Evolutionary conservation across 345 rosid species (phyloP).

Genomic region (Salix exigua): DNA sequence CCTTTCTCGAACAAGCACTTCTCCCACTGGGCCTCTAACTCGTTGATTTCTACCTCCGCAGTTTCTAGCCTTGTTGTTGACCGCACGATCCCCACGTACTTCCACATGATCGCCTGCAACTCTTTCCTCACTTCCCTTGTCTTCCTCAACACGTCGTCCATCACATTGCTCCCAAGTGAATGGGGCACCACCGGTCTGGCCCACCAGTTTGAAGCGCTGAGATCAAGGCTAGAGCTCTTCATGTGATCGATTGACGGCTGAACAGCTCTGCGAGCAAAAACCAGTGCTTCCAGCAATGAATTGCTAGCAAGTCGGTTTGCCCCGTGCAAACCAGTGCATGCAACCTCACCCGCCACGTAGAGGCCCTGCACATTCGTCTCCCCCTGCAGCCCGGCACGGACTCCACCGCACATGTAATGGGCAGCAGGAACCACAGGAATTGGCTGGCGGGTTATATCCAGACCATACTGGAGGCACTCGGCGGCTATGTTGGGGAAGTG

Average conservation of each 20-base stretch:
- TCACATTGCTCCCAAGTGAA: constrained; percentile 38
- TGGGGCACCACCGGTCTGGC: constrained; percentile 57
- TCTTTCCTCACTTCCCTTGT: constrained; percentile 70
- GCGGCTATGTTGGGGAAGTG: constrained; percentile 96
- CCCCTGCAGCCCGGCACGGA: constrained; percentile 83
- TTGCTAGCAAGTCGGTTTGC: constrained; percentile 97
- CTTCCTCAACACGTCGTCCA: constrained; percentile 39
- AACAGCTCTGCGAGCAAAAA: constrained; percentile 88
- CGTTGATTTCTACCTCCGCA: constrained; percentile 51
- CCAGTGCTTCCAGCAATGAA: constrained; percentile 92
- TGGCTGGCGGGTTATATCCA: constrained; percentile 73
- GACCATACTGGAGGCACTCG: constrained; percentile 71
- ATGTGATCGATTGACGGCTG: constrained; percentile 75
- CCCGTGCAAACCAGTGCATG: constrained; percentile 94
- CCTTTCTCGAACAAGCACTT: constrained; percentile 68
- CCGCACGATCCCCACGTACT: constrained; percentile 81
- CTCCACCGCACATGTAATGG: constrained; percentile 98
- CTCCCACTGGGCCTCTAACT: constrained; percentile 79
- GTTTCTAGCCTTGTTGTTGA: constrained; percentile 63
- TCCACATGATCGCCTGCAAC: constrained; percentile 87
- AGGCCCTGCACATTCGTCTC: constrained; percentile 86
- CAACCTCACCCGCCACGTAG: constrained; percentile 97
- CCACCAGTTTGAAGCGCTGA: constrained; percentile 51
- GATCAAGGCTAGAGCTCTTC: constrained; percentile 48
- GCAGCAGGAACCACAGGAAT: constrained; percentile 96